Evolutionary conservation across 805 yeast species (phyloP).

Genomic region (Jamesozyma spencerorum): DNA sequence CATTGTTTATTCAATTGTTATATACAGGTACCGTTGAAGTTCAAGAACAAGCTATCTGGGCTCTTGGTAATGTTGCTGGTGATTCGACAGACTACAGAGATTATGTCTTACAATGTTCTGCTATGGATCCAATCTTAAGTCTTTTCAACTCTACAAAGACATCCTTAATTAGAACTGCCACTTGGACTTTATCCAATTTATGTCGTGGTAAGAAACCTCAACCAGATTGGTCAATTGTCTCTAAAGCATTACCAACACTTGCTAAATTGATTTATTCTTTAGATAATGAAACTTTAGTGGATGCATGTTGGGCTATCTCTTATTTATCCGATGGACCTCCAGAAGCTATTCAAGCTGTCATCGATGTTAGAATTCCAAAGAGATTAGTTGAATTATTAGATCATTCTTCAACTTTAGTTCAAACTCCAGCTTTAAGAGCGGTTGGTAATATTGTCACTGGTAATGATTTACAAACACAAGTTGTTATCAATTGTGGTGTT

Average conservation of each 20-base stretch:
- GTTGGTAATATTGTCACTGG: constrained; percentile 98
- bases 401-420: constrained; percentile 77
- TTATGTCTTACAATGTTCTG: constrained; percentile 72
- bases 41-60: constrained; percentile 98
- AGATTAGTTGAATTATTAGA: constrained; percentile 84
- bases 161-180: constrained; percentile 89
- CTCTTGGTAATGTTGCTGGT: constrained; percentile 97
- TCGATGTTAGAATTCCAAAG: constrained; percentile 91
- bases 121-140: constrained; percentile 78
- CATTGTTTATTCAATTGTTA: constrained; percentile 74
- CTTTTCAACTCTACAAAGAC: constrained; percentile 75
- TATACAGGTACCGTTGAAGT: constrained; percentile 80
- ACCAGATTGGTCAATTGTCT: constrained; percentile 88
- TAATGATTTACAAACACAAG: constrained; percentile 90
- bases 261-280: constrained; percentile 83
- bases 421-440: constrained; percentile 95
- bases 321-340: constrained; percentile 88
- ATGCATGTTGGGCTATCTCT: constrained; percentile 98
- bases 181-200: constrained; percentile 94
- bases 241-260: constrained; percentile 80
- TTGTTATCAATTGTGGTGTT: constrained; percentile 87
- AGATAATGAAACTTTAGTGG: constrained; percentile 89
- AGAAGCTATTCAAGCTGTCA: constrained; percentile 91
- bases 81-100: constrained; percentile 89
- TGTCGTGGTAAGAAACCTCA: constrained; percentile 96